Evolutionary conservation across 1,284 basidiomycete genomes (phyloP).

Genomic region (Boletus albobrunnescens): DNA sequence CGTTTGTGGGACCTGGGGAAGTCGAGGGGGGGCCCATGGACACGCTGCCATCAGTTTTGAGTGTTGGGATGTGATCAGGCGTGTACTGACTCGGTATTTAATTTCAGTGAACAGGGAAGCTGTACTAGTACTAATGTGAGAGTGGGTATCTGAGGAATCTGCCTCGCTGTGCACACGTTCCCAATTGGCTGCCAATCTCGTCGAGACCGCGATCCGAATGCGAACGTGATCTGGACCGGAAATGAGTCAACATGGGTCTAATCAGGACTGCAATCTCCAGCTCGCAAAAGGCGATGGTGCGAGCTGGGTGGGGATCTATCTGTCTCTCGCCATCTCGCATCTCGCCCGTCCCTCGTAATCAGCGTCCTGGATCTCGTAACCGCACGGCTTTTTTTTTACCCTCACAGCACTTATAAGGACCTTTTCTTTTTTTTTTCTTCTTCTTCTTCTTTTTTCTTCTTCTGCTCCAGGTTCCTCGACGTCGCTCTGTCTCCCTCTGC

Average conservation of each 20-base stretch:
- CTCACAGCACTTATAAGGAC: slow-evolving; percentile 24
- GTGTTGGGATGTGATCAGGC: slow-evolving; percentile 5
- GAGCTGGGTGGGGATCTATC: slow-evolving; percentile 16
- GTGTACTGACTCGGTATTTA: slow-evolving; percentile 23
- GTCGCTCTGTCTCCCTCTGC: background rate
- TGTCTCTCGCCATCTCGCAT: slow-evolving; percentile 25
- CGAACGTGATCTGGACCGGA: slow-evolving; percentile 17
- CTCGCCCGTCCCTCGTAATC: slow-evolving; percentile 4
- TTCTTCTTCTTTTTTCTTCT: slow-evolving; percentile 9
- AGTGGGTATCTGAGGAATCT: slow-evolving; percentile 8
- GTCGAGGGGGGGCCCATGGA: slow-evolving; percentile 2
- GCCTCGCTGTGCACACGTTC: slow-evolving; percentile 33
- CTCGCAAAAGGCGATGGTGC: slow-evolving; percentile 16
- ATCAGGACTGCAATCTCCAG: slow-evolving; percentile 19
- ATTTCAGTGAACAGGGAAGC: no score
- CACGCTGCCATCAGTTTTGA: slow-evolving; percentile 10
- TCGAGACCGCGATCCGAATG: slow-evolving; percentile 23
- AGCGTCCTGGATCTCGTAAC: slow-evolving; percentile 19
- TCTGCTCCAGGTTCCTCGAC: slow-evolving; percentile 1
- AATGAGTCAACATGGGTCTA: slow-evolving; percentile 26
- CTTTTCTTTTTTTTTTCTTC: slow-evolving; percentile 4
- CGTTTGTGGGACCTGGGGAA: slow-evolving; percentile 7
- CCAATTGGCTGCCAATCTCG: slow-evolving; percentile 27
- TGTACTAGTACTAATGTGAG: no score
- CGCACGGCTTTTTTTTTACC: slow-evolving; percentile 23